Percentiles rank a stretch among this genome's conserved stretches.
Evolutionary conservation across 352 stramenopile genomes (phyloP).

Genomic region (Globisporangium paddicum): DNA sequence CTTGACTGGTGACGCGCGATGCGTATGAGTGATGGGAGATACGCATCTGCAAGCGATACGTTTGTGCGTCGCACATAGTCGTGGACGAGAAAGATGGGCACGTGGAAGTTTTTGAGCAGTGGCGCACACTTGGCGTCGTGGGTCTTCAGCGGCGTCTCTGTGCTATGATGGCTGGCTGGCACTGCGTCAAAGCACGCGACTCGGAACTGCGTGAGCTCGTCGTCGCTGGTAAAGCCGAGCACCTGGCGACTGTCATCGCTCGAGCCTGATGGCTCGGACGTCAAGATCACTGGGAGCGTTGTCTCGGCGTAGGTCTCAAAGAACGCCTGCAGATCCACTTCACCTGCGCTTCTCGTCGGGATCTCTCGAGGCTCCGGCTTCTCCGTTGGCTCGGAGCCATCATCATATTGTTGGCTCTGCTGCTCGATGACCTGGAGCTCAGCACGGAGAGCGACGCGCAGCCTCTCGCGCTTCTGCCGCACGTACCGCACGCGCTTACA

Average conservation of each 20-base stretch:
- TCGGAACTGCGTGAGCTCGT: conserved; percentile 14
- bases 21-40: conserved; percentile 33
- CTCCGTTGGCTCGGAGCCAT: conserved; percentile 2
- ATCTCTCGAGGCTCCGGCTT: conserved; percentile 2
- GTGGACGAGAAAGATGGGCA: conserved; percentile 51
- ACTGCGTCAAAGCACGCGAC: conserved; percentile 19
- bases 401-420: too few relatives aligned
- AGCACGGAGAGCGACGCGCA: conserved; percentile 18
- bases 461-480: conserved; percentile 32
- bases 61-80: conserved; percentile 70
- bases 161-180: not conserved
- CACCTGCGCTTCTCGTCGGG: conserved; percentile 7
- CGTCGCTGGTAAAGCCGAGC: conserved; percentile 18
- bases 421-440: conserved; percentile 8
- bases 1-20: not conserved
- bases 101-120: conserved; percentile 38
- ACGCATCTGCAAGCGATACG: conserved; percentile 18
- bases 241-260: conserved; percentile 9
- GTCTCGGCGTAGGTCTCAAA: conserved; percentile 51
- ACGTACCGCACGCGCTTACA: conserved; percentile 55
- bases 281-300: conserved; percentile 29
- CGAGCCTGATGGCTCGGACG: conserved; percentile 2
- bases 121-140: conserved; percentile 25
- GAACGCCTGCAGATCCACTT: conserved; percentile 57
- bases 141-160: conserved; percentile 15